phyloP scores from a whole-genome alignment of 805 yeast genomes.

The Candida anglica region DNA sequence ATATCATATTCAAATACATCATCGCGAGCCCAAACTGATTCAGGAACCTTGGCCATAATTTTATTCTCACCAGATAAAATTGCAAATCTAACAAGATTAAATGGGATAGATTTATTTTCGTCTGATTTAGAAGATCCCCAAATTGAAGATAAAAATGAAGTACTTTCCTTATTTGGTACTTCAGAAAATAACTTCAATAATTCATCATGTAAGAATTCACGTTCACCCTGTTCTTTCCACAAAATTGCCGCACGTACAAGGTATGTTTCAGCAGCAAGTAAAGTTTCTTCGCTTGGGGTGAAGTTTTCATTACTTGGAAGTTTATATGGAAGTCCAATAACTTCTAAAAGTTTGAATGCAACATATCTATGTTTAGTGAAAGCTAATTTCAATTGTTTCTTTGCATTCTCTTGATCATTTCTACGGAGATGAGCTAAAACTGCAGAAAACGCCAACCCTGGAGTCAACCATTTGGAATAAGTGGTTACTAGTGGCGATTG shows the following conservation, averaged over 20 bases:
- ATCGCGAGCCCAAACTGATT: constrained; percentile 53
- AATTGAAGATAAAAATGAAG: background rate
- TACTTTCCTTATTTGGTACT: constrained; percentile 2
- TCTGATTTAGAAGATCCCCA: constrained; percentile 1
- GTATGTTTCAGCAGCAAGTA: constrained; percentile 53
- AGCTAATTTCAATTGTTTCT: constrained; percentile 44
- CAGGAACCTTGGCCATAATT: constrained; percentile 68
- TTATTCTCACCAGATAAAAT: constrained; percentile 68
- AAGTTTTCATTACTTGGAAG: constrained; percentile 17
- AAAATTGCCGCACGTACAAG: constrained; percentile 49
- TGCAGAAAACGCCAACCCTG: constrained; percentile 64
- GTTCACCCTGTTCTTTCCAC: constrained; percentile 49
- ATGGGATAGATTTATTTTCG: constrained; percentile 40
- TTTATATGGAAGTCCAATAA: constrained; percentile 33
- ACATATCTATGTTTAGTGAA: constrained; percentile 55
- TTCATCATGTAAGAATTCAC: constrained; percentile 46
- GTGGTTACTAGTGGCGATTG: constrained; percentile 53
- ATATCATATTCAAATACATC: constrained; percentile 70
- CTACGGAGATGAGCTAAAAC: constrained; percentile 57
- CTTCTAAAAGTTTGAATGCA: constrained; percentile 46
- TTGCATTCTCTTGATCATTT: constrained; percentile 43
- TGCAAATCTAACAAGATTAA: constrained; percentile 62
- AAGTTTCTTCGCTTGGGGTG: constrained; percentile 5
- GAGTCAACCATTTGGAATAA: constrained; percentile 66
- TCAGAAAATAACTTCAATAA: constrained; percentile 21